These are phyloP conservation scores for Combretum micranthum DNA, from an alignment of 345 rosid species.

Conservation along the genomic window DNA sequence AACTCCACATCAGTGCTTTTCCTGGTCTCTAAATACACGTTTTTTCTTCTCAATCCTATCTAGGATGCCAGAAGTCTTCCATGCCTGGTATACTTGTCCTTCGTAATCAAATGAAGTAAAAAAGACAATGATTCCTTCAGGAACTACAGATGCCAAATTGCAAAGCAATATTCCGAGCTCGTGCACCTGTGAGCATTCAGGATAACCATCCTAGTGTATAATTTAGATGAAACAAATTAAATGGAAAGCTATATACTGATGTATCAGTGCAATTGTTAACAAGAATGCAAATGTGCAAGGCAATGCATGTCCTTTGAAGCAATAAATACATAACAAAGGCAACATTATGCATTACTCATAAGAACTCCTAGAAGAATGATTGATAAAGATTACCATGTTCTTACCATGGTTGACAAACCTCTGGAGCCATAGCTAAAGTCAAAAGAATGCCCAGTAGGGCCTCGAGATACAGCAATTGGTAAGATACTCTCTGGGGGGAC, in stretches of 20 bases:
- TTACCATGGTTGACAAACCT: conserved; percentile 57
- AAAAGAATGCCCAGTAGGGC: conserved; percentile 73
- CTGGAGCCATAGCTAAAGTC: conserved; percentile 87
- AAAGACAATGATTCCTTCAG: conserved; percentile 89
- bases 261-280: too few species aligned
- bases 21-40: conserved; percentile 75
- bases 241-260: too few species aligned
- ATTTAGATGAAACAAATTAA: background rate
- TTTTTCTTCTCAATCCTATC: conserved; percentile 72
- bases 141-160: conserved; percentile 73
- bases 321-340: too few species aligned
- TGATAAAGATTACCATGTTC: conserved; percentile 12
- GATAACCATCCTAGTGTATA: background rate
- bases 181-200: conserved; percentile 43
- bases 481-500: conserved; percentile 77
- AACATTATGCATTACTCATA: too few species aligned
- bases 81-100: conserved; percentile 59
- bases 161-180: conserved; percentile 83
- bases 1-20: conserved; percentile 53
- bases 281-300: too few species aligned
- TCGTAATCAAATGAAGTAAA: conserved; percentile 92
- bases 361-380: too few species aligned
- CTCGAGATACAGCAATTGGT: conserved; percentile 72
- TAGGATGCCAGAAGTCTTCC: conserved; percentile 78
- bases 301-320: too few species aligned